These are phyloP conservation scores for Neurospora crassa DNA, from an alignment of 2,329 filamentous ascomycete genomes.

Conservation along the genomic window DNA sequence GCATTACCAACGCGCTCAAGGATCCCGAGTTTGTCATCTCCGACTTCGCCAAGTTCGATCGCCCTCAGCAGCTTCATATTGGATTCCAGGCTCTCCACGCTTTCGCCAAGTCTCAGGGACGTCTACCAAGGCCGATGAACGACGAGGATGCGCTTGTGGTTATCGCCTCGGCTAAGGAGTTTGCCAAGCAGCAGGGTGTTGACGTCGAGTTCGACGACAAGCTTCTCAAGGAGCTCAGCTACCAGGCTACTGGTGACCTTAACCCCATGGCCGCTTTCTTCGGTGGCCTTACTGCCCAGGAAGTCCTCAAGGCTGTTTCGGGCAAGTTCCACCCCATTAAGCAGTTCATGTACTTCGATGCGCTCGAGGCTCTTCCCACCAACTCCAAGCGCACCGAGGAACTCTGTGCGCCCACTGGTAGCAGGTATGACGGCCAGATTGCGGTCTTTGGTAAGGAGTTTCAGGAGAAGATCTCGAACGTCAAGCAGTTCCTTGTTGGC, in stretches of 20 bases:
- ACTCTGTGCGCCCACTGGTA: constrained; percentile 73
- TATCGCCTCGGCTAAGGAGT: constrained; percentile 61
- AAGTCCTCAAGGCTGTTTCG: constrained; percentile 92
- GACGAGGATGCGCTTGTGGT: constrained; percentile 74
- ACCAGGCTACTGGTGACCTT: constrained; percentile 85
- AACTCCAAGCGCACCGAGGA: constrained; percentile 70
- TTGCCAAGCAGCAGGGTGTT: constrained; percentile 64
- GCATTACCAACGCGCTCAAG: constrained; percentile 66
- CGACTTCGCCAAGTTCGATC: constrained; percentile 96
- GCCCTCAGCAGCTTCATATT: constrained; percentile 82
- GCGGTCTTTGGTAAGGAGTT: constrained; percentile 90
- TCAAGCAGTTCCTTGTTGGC: constrained; percentile 89
- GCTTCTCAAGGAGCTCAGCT: constrained; percentile 84
- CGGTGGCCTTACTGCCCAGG: constrained; percentile 85
- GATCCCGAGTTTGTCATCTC: constrained; percentile 85
- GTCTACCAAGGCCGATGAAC: constrained; percentile 74
- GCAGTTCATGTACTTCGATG: constrained; percentile 97
- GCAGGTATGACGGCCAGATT: constrained; percentile 93
- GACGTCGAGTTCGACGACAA: constrained; percentile 88
- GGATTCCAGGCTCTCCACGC: constrained; percentile 88
- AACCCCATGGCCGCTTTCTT: constrained; percentile 92
- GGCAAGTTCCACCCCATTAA: constrained; percentile 95
- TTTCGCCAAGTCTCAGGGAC: constrained; percentile 66
- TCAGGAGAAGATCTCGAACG: constrained; percentile 85
- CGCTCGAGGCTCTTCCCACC: constrained; percentile 84